Percentiles rank a stretch among this genome's conserved stretches.
These are phyloP conservation scores for Rhizopogon sp. DNA, from an alignment of 768 basidiomycete species.

Conservation along the genomic window DNA sequence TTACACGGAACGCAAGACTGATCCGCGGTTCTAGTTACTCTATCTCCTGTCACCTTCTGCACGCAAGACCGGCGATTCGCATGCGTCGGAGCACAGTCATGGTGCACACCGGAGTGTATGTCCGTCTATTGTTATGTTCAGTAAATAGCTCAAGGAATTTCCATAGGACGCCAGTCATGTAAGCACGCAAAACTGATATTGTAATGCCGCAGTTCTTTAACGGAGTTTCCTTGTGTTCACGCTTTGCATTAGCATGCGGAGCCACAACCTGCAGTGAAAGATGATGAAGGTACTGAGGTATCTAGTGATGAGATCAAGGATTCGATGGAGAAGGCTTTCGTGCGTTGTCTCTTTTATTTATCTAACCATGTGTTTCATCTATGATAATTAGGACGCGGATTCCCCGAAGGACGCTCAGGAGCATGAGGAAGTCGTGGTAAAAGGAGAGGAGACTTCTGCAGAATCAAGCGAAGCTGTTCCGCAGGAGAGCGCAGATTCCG, in stretches of 20 bases:
- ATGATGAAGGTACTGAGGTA: slow-evolving; percentile 27
- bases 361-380: neutral
- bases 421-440: slow-evolving; percentile 17
- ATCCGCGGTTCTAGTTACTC: slow-evolving; percentile 15
- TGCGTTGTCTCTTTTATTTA: slow-evolving; percentile 8
- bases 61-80: slow-evolving; percentile 16
- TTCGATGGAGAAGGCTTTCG: slow-evolving; percentile 21
- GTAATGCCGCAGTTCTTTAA: neutral
- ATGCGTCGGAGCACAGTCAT: slow-evolving; percentile 15
- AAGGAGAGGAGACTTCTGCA: neutral
- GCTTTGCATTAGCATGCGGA: slow-evolving; percentile 12
- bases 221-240: neutral
- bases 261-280: slow-evolving; percentile 11
- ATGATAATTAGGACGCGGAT: slow-evolving; percentile 20
- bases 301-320: slow-evolving; percentile 26
- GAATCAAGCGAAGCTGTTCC: neutral
- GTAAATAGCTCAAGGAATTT: neutral
- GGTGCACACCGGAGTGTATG: slow-evolving; percentile 12
- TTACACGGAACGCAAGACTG: neutral
- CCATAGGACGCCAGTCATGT: slow-evolving; percentile 16
- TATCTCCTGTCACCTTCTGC: slow-evolving; percentile 28
- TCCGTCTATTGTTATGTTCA: slow-evolving; percentile 1
- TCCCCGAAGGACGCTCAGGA: slow-evolving; percentile 27
- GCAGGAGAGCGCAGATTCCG: neutral
- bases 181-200: slow-evolving; percentile 3